Conservation (phyloP, 805 yeast genomes). For the Candida orba region DNA sequence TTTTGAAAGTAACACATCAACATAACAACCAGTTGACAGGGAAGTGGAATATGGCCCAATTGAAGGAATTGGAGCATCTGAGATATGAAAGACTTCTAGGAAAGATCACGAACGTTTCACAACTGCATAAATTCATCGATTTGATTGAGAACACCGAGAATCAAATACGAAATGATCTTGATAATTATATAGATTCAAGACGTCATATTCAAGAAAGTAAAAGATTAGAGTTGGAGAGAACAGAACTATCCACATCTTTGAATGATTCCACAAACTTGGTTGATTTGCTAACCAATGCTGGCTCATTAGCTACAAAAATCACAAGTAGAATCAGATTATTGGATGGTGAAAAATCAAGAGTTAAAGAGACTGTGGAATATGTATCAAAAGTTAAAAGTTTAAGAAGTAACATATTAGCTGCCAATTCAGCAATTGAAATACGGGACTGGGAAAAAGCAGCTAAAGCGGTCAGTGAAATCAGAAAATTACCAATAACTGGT, state of each 20-base stretch:
- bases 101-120: constrained; percentile 17
- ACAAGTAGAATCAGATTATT: constrained; percentile 62
- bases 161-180: constrained; percentile 19
- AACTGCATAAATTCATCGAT: constrained; percentile 19
- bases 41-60: background rate
- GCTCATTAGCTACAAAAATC: constrained; percentile 56
- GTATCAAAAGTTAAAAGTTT: constrained; percentile 61
- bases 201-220: constrained; percentile 26
- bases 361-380: constrained; percentile 52
- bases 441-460: constrained; percentile 78
- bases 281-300: constrained; percentile 49
- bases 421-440: constrained; percentile 60
- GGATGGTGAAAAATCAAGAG: constrained; percentile 63
- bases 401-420: constrained; percentile 56
- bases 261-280: constrained; percentile 49
- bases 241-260: constrained; percentile 57
- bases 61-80: constrained; percentile 5
- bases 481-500: constrained; percentile 55
- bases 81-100: constrained; percentile 18
- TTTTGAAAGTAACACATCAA: no score
- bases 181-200: constrained; percentile 18
- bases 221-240: constrained; percentile 50
- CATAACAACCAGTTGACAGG: background rate
- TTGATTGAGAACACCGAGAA: constrained; percentile 20
- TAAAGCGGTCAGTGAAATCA: constrained; percentile 47